These are phyloP conservation scores for Boletus semigastroideus DNA, from an alignment of 1,284 basidiomycete genomes.

Conservation along the genomic window DNA sequence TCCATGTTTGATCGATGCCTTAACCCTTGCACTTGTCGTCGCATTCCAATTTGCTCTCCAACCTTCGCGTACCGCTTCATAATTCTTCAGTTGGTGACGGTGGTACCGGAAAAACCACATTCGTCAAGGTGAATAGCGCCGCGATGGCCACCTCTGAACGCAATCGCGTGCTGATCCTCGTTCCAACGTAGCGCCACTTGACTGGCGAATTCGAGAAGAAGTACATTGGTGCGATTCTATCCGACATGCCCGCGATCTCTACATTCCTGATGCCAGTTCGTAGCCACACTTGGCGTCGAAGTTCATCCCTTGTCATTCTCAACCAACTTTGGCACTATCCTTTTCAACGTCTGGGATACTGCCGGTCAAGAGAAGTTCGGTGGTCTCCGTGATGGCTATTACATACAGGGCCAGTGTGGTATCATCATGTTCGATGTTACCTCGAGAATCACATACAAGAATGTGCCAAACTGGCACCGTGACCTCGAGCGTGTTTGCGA, in stretches of 20 bases:
- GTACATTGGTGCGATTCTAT: conserved; percentile 81
- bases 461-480: conserved; percentile 99
- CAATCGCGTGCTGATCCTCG: conserved; percentile 61
- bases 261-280: conserved; percentile 13
- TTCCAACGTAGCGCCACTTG: conserved; percentile 81
- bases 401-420: conserved; percentile 99
- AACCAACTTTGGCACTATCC: conserved; percentile 98
- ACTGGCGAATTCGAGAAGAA: conserved; percentile 99
- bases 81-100: conserved; percentile 84
- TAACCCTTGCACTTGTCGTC: conserved; percentile 24
- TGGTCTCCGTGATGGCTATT: conserved; percentile 96
- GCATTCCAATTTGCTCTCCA: conserved; percentile 19
- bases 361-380: conserved; percentile 99
- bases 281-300: conserved; percentile 99
- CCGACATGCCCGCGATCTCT: conserved; percentile 7
- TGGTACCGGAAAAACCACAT: conserved; percentile 97
- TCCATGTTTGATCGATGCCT: conserved; percentile 27
- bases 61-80: conserved; percentile 18
- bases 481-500: conserved; percentile 99
- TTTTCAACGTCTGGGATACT: conserved; percentile 99
- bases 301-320: conserved; percentile 96
- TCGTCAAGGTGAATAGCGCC: conserved; percentile 76
- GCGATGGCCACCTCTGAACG: conserved; percentile 20
- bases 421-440: conserved; percentile 99
- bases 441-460: conserved; percentile 99